A percentile compares a stretch with the other conserved stretches of the same genome.
phyloP scores from a whole-genome alignment of 1,284 basidiomycete genomes.

The Mrakiaceae sp. region DNA sequence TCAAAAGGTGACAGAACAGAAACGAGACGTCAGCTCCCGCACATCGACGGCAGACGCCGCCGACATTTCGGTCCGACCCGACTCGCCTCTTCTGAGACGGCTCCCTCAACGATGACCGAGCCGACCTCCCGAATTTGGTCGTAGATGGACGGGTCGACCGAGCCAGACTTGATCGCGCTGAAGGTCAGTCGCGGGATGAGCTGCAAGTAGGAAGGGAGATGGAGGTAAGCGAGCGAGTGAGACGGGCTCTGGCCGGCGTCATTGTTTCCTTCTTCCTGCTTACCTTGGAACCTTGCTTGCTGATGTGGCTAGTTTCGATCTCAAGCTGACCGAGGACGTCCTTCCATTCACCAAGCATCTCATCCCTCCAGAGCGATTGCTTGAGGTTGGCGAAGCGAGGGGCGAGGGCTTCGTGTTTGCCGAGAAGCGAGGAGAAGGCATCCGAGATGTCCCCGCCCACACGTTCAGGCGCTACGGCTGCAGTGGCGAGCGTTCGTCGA shows the following conservation, averaged over 20 bases:
- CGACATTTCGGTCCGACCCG: too few relatives aligned
- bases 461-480: too few relatives aligned
- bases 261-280: background rate
- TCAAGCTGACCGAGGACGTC: constrained; percentile 25
- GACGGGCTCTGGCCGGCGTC: background rate
- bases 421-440: too few relatives aligned
- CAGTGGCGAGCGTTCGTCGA: too few relatives aligned
- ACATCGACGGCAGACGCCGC: too few relatives aligned
- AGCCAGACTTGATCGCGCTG: constrained; percentile 39
- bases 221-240: background rate
- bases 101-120: constrained; percentile 49
- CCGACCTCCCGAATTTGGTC: constrained; percentile 46
- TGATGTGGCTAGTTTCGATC: constrained; percentile 38
- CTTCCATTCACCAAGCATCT: background rate
- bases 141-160: constrained; percentile 35
- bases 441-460: too few relatives aligned
- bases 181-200: constrained; percentile 48
- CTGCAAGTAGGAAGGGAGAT: constrained; percentile 30
- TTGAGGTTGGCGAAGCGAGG: constrained; percentile 51
- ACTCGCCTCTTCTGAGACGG: constrained; percentile 42
- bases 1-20: background rate
- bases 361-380: constrained; percentile 36
- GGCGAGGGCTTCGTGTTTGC: constrained; percentile 36
- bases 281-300: constrained; percentile 20
- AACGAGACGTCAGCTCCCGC: background rate